Conservation (phyloP, 345 rosid genomes). For the Conringia planisiliqua region DNA sequence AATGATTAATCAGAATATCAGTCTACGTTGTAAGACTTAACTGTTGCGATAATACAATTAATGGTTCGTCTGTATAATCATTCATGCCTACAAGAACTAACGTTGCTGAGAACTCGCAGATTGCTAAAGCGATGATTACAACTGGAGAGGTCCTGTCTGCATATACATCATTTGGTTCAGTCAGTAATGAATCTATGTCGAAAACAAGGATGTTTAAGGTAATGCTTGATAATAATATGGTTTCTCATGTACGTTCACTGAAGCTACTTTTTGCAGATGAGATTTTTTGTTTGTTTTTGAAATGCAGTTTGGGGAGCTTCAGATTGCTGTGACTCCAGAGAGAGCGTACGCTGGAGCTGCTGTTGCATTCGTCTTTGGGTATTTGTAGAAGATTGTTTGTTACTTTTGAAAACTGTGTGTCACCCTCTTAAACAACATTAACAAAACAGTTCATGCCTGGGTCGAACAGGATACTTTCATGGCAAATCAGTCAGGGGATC, state of each 20-base stretch:
- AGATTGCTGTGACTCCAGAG: slow-evolving; percentile 66
- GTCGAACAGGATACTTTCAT: slow-evolving; percentile 66
- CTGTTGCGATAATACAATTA: background rate
- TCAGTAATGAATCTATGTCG: slow-evolving; percentile 38
- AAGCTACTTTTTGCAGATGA: background rate
- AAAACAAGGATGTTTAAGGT: slow-evolving; percentile 77
- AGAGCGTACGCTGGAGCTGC: slow-evolving; percentile 76
- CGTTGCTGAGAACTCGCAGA: slow-evolving; percentile 38
- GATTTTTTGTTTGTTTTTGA: background rate
- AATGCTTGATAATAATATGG: background rate
- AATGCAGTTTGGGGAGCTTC: slow-evolving; percentile 91
- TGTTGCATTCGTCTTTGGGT: slow-evolving; percentile 70
- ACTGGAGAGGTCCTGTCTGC: slow-evolving; percentile 63
- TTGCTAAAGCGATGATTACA: slow-evolving; percentile 71
- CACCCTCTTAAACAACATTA: background rate
- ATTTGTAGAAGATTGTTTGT: slow-evolving; percentile 19
- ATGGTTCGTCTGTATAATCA: background rate
- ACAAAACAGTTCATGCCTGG: background rate
- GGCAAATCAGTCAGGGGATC: slow-evolving; percentile 73
- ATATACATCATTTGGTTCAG: slow-evolving; percentile 36
- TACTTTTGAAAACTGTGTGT: background rate
- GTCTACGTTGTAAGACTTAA: background rate
- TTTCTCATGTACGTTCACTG: background rate
- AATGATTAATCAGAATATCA: background rate
- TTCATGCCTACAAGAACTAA: background rate